Base-by-base conservation (phyloP, 805 yeast species). In the Brettanomyces sp. region DNA sequence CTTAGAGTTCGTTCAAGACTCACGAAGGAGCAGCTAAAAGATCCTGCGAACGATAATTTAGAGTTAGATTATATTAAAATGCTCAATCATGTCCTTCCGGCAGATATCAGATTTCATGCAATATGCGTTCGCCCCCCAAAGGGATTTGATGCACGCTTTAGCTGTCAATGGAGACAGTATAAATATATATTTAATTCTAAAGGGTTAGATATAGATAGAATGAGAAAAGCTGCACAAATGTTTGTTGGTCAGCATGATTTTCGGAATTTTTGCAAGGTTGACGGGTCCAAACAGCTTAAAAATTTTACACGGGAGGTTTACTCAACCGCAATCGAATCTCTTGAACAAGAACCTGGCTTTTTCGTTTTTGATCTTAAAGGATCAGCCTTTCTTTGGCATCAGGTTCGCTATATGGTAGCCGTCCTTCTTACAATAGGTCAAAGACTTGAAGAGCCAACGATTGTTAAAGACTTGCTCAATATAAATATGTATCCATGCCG, bases 331-430 rank as follows among this genome's bases (percentile, higher is more conserved):
- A 60, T 66, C 3, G 36, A 45, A 9, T 45, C 35, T 3, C 34
- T 57, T 2, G 49, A 52, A 5, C 54, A 51, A 2, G 48, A 51
- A 7, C 47, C 52, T n/a, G 77, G 74, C 4, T 70, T 76, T 45
- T 85, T 72, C 56, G 82, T 80, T 47, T 79, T 91, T 60, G 89
- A 88, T 59, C 66, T 93, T 45, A 72, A 76, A 50, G 99, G 99
- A 0, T 70, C 85, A 1, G 99, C 98, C 7, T 93, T 93, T 55
- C 65, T 93, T 46, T 93, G 98, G 98, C 98, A 93, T 61, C 99
- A 93, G 64, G 99, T 93, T 18, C 76, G 99, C 47, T 89, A 95
- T 54, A 93, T 93, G 93, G 77, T 89, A 68, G 96, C 95, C 0
- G 69, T 85, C 8, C 61, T 93, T 46, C 77, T 93, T 45, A 64